Base-by-base conservation (phyloP, 1,284 basidiomycete genomes). In the Pisolithus thermaeus region DNA sequence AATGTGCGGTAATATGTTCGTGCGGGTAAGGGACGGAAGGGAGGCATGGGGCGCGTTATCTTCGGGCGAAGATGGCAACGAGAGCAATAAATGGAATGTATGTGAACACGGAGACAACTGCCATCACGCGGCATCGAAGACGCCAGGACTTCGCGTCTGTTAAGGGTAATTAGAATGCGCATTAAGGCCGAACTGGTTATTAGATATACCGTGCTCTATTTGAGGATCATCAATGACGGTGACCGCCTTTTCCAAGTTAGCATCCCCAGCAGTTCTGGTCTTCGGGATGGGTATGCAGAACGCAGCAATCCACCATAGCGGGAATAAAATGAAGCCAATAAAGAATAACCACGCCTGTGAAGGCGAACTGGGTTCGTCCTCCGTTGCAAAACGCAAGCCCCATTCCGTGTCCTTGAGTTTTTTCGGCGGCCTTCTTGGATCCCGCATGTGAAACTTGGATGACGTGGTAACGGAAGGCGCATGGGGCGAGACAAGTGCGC, bases 281-380 rank as follows among this genome's bases (percentile, higher is more conserved):
- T 65, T 69, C 12, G 83, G 84, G 35, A 83, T 77, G 25, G 71
- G 70, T 58, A 80, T 55, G 40, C 69, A 72, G 56, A 87, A 71
- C 11, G 77, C 74, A n/a, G 81, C 84, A 52, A 80, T 59, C 84
- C 86, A 90, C 87, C 87, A 89, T 12, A 86, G 43, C n/a, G 85
- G 84, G 57, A 89, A 89, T 32, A 87, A 49, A 11, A 87, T 58
- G 60, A 89, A 88, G 8, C 85, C 87, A 49, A 84, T 54, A 63
- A 87, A 88, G 67, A 90, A 90, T 37, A 79, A 65, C 87, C 87
- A 90, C 18, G 84, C 83, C 55, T 86, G 84, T 23, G 81, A 56
- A 1, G 86, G 80, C 54, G 83, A 84, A 7, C 81, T 81, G 16
- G 79, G 78, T 54, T 83, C 75, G 51, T 83, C 81, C 49, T 61